These are phyloP conservation scores for Verticillium dahliae DNA, from an alignment of 2,329 filamentous ascomycete species.

Conservation along the genomic window DNA sequence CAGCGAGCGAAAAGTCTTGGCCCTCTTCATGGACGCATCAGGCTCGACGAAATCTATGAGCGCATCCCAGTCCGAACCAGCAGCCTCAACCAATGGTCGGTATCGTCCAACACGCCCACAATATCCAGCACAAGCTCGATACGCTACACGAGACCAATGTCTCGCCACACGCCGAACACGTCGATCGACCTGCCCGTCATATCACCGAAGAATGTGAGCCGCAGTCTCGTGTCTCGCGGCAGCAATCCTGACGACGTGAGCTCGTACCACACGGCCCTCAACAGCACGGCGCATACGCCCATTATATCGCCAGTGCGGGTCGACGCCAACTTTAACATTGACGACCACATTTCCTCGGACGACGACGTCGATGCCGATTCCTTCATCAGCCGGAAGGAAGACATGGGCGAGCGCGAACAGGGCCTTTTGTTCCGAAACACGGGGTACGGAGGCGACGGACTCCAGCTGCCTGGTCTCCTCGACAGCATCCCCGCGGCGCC, in stretches of 20 bases:
- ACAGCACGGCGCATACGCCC: constrained; percentile 1
- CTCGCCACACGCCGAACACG: constrained; percentile 36
- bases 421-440: constrained; percentile 26
- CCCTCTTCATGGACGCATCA: constrained; percentile 15
- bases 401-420: constrained; percentile 24
- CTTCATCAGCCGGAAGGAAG: constrained; percentile 14
- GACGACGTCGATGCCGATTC: constrained; percentile 30
- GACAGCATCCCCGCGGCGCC: constrained; percentile 12
- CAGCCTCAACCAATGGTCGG: constrained; percentile 32
- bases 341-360: constrained; percentile 30
- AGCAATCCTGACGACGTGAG: constrained; percentile 10
- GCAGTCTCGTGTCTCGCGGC: constrained; percentile 9
- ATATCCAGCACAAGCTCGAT: constrained; percentile 33
- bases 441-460: constrained; percentile 25
- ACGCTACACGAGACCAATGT: constrained; percentile 29
- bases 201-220: constrained; percentile 6
- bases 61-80: constrained; percentile 27
- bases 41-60: constrained; percentile 27
- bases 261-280: constrained; percentile 8
- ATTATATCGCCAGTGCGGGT: neutral
- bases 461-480: constrained; percentile 26
- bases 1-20: constrained; percentile 16
- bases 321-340: constrained; percentile 23
- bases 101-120: constrained; percentile 32
- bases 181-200: constrained; percentile 30